A percentile compares a stretch with the other conserved stretches of the same genome.
Conservation (phyloP, 2,329 filamentous ascomycete species). For the Colletotrichum horii region DNA sequence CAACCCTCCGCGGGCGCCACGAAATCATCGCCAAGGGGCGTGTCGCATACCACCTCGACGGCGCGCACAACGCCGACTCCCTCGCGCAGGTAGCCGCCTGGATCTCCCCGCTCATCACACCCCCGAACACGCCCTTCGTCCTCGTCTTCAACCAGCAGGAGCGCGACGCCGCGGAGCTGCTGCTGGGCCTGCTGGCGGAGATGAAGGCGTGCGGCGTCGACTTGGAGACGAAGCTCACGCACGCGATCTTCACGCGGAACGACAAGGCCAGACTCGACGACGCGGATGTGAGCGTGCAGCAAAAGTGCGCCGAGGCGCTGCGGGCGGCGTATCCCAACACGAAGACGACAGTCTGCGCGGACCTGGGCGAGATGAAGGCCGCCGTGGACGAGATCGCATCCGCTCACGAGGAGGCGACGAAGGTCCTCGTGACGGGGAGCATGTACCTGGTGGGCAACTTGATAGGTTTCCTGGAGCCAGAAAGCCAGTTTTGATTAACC, state of each 20-base stretch:
- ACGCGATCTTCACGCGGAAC: conserved; percentile 68
- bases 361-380: conserved; percentile 40
- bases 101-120: conserved; percentile 62
- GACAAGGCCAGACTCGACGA: conserved; percentile 35
- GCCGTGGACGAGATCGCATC: conserved; percentile 59
- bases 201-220: conserved; percentile 12
- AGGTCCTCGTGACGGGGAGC: conserved; percentile 63
- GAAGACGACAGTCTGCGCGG: conserved; percentile 39
- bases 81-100: conserved; percentile 81
- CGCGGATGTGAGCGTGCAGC: conserved; percentile 56
- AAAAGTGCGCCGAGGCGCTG: conserved; percentile 57
- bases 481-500: background rate
- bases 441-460: conserved; percentile 66
- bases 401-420: conserved; percentile 33
- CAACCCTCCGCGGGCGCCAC: conserved; percentile 82
- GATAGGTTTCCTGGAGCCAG: conserved; percentile 50
- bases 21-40: conserved; percentile 59
- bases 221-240: conserved; percentile 58
- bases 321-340: conserved; percentile 47
- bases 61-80: conserved; percentile 91
- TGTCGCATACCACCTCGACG: conserved; percentile 87
- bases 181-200: conserved; percentile 49
- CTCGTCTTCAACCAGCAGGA: conserved; percentile 91
- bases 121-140: conserved; percentile 41
- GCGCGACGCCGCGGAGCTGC: conserved; percentile 59